A percentile compares a stretch with the other conserved stretches of the same genome.
Evolutionary conservation across 257 asterid genomes (phyloP).

Genomic region (Rauvolfia tetraphylla): DNA sequence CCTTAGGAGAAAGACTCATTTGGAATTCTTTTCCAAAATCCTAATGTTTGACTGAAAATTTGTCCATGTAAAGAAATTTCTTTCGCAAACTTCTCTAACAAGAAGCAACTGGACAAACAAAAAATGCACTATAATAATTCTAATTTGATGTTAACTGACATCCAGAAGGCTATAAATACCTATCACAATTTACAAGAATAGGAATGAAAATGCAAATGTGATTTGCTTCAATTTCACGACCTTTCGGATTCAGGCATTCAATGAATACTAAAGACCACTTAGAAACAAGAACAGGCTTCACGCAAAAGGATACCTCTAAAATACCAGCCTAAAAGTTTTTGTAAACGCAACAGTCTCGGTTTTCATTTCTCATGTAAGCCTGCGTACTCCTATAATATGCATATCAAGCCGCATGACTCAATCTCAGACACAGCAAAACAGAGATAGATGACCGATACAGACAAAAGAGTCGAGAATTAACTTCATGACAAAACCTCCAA

Average conservation of each 20-base stretch:
- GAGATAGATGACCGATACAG: not conserved
- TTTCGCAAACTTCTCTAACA: conserved; percentile 14
- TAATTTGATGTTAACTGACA: not conserved
- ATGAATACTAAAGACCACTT: not conserved
- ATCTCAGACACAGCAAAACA: not conserved
- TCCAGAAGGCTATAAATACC: too few species aligned
- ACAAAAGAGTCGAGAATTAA: not conserved
- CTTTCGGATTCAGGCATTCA: not conserved
- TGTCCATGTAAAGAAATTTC: too few species aligned
- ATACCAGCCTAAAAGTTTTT: not conserved
- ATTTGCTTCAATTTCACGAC: not conserved
- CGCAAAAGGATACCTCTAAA: not conserved
- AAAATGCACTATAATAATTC: too few species aligned
- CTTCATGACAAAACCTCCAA: not conserved
- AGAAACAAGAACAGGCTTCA: not conserved
- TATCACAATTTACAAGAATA: too few species aligned
- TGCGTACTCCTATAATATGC: not conserved
- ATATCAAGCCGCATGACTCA: not conserved
- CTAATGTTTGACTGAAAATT: too few species aligned
- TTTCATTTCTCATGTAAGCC: not conserved
- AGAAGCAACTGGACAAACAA: not conserved
- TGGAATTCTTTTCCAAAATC: too few species aligned
- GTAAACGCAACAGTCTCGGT: not conserved
- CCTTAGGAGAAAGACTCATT: too few species aligned
- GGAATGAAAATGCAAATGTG: not conserved